These are phyloP conservation scores for Helminthosporium solani DNA, from an alignment of 2,329 filamentous ascomycete species.

Conservation along the genomic window DNA sequence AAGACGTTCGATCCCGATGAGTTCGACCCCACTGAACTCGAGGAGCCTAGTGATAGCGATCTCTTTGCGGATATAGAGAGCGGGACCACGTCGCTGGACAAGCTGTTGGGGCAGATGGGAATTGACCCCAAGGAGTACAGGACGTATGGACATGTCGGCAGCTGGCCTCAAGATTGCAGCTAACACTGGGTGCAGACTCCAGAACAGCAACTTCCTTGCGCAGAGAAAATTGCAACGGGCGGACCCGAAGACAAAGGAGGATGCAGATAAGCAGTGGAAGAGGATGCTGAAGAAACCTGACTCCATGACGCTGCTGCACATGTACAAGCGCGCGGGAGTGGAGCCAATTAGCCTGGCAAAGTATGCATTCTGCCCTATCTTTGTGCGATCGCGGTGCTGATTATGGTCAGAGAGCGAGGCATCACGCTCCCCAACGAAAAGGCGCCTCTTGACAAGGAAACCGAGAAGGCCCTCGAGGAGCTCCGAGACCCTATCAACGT, in stretches of 20 bases:
- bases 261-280: conserved; percentile 32
- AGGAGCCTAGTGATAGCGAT: conserved; percentile 15
- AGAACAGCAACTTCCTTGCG: conserved; percentile 25
- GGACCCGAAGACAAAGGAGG: conserved; percentile 34
- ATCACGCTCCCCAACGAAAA: conserved; percentile 33
- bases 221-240: conserved; percentile 19
- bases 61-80: conserved; percentile 23
- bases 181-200: conserved; percentile 24
- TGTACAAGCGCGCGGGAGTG: conserved; percentile 35
- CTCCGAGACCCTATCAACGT: conserved; percentile 66
- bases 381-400: conserved; percentile 4
- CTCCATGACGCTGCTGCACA: conserved; percentile 28
- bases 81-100: conserved; percentile 25
- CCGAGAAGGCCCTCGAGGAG: conserved; percentile 32
- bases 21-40: conserved; percentile 7
- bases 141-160: conserved; percentile 17
- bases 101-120: conserved; percentile 28
- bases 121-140: conserved; percentile 32
- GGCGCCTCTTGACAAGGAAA: conserved; percentile 29
- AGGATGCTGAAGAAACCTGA: conserved; percentile 34
- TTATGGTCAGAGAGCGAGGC: conserved; percentile 25
- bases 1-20: too few relatives aligned
- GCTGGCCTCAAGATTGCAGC: background rate
- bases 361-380: conserved; percentile 16
- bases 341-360: conserved; percentile 40